Percentiles rank a stretch among this genome's conserved stretches.
phyloP scores from a whole-genome alignment of 352 stramenopile species.

The Phytophthora podocarpi region DNA sequence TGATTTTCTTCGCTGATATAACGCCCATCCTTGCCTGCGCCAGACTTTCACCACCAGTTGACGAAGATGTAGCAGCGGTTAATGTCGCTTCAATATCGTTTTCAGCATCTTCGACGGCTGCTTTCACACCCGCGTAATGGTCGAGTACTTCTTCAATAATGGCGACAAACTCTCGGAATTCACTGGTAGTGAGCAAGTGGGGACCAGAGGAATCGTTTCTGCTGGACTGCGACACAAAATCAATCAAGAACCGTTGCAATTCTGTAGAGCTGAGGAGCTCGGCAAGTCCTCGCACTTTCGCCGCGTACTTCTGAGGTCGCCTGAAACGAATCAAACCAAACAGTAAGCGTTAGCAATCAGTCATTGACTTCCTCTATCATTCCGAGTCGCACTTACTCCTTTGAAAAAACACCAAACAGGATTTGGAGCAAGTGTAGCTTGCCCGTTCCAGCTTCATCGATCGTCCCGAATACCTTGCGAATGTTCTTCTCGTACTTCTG shows the following conservation, averaged over 20 bases:
- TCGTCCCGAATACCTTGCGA: constrained; percentile 54
- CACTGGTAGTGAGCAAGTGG: constrained; percentile 29
- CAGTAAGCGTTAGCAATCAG: background rate
- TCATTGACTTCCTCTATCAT: too few relatives aligned
- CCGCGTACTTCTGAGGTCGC: constrained; percentile 43
- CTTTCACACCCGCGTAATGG: constrained; percentile 49
- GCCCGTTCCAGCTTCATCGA: constrained; percentile 41
- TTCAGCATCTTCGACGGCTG: constrained; percentile 59
- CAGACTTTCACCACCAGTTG: constrained; percentile 32
- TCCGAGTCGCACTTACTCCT: constrained; percentile 44
- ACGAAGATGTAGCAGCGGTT: constrained; percentile 21
- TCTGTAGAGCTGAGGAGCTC: constrained; percentile 45
- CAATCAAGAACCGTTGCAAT: constrained; percentile 66
- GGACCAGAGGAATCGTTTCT: constrained; percentile 12
- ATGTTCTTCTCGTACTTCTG: constrained; percentile 44
- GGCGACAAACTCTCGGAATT: constrained; percentile 60
- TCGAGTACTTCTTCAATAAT: constrained; percentile 66
- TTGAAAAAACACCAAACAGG: constrained; percentile 57
- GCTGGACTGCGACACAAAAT: constrained; percentile 46
- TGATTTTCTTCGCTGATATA: constrained; percentile 61
- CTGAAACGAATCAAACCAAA: constrained; percentile 2
- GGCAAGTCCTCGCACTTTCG: constrained; percentile 49
- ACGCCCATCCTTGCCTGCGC: constrained; percentile 46
- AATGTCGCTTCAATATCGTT: constrained; percentile 57
- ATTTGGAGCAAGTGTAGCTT: constrained; percentile 62